These are phyloP conservation scores for Fusarium poae DNA, from an alignment of 2,329 filamentous ascomycete genomes.

Conservation along the genomic window DNA sequence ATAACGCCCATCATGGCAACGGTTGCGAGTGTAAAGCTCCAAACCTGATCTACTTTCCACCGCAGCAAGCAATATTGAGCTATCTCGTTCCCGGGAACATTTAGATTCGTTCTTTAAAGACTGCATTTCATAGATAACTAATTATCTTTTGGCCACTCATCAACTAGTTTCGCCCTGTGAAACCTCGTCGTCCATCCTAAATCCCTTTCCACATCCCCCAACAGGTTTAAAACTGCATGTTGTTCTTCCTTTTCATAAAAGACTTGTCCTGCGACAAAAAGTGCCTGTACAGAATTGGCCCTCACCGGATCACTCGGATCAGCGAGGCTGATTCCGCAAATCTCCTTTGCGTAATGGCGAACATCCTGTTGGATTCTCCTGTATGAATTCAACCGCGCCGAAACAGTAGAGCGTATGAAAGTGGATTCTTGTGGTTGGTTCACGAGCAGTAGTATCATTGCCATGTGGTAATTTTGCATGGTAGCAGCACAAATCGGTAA, in stretches of 20 bases:
- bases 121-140: background rate
- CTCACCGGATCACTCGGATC: constrained; percentile 37
- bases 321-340: constrained; percentile 42
- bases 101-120: too few species aligned
- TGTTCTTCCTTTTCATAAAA: constrained; percentile 65
- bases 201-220: constrained; percentile 72
- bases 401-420: constrained; percentile 43
- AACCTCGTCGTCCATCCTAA: constrained; percentile 69
- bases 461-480: constrained; percentile 76
- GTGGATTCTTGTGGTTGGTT: constrained; percentile 56
- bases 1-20: accelerated
- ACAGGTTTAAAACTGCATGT: constrained; percentile 65
- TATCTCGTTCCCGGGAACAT: too few species aligned
- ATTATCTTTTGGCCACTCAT: constrained; percentile 34
- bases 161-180: constrained; percentile 35
- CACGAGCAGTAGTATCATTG: constrained; percentile 70
- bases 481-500: constrained; percentile 73
- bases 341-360: constrained; percentile 35
- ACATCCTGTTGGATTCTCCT: constrained; percentile 34
- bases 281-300: constrained; percentile 40
- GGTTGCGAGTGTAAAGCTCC: too few species aligned
- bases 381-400: constrained; percentile 39
- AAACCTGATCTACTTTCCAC: background rate
- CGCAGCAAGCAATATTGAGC: background rate
- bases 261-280: constrained; percentile 45